Conservation (phyloP, 306 rosid species). For the Cicer chorassanicum region DNA sequence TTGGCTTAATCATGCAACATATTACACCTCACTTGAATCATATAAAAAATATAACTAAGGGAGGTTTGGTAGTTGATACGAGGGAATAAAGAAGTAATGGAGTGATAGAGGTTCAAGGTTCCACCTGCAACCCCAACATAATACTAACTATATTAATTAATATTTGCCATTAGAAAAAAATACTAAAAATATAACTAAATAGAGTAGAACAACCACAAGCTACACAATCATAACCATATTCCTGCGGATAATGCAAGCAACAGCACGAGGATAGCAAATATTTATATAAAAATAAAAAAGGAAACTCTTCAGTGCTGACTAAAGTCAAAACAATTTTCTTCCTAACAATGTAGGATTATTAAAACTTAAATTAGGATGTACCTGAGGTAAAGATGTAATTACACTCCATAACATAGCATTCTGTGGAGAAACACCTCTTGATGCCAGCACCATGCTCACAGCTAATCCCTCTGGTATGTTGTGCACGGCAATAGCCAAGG, state of each 20-base stretch:
- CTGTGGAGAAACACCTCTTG: slow-evolving; percentile 98
- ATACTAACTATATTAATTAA: background rate
- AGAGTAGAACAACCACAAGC: slow-evolving; percentile 7
- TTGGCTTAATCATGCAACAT: slow-evolving; percentile 17
- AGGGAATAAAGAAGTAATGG: background rate
- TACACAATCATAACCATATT: slow-evolving; percentile 28
- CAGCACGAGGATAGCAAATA: background rate
- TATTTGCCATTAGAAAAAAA: background rate
- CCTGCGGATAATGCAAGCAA: background rate
- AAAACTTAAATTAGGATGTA: slow-evolving; percentile 46
- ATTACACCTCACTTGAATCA: slow-evolving; percentile 24
- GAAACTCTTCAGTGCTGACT: slow-evolving; percentile 13
- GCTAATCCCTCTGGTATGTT: slow-evolving; percentile 99
- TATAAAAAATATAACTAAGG: background rate
- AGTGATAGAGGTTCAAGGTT: background rate
- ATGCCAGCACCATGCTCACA: slow-evolving; percentile 96
- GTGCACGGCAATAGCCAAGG: slow-evolving; percentile 98
- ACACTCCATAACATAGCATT: slow-evolving; percentile 99
- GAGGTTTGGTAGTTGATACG: background rate
- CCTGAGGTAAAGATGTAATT: slow-evolving; percentile 99
- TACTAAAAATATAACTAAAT: slow-evolving; percentile 4
- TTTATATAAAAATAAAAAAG: slow-evolving; percentile 15
- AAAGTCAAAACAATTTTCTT: slow-evolving; percentile 31
- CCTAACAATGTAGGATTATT: slow-evolving; percentile 26
- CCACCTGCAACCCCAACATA: background rate